phyloP scores from a whole-genome alignment of 139 green algal species.

The Chlamydomonas eustigma region DNA sequence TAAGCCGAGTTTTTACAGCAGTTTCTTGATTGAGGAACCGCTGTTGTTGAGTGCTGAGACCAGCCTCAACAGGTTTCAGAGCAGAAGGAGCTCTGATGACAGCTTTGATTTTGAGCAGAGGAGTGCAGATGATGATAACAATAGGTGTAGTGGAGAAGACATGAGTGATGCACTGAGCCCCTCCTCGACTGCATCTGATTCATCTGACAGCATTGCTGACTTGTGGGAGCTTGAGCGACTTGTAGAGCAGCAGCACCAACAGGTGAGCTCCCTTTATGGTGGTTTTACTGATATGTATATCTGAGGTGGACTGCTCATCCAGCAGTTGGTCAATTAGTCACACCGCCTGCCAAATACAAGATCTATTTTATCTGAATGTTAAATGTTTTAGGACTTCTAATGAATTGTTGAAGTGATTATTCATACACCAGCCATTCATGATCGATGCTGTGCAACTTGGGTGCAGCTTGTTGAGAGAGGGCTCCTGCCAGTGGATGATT shows the following conservation, averaged over 20 bases:
- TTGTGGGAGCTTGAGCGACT: background rate
- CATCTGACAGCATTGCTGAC: background rate
- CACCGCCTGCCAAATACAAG: no score
- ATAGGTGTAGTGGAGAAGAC: no score
- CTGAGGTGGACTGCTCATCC: no score
- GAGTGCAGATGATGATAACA: background rate
- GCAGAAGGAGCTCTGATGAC: background rate
- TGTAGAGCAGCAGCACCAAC: background rate
- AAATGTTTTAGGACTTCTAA: no score
- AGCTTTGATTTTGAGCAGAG: background rate
- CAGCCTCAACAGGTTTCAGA: background rate
- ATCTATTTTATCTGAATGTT: no score
- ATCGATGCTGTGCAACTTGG: no score
- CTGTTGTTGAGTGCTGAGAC: slow-evolving; percentile 1
- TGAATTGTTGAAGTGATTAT: no score
- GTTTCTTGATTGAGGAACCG: background rate
- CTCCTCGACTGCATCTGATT: background rate
- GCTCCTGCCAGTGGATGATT: no score
- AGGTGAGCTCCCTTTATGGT: background rate
- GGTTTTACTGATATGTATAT: background rate
- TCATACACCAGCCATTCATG: no score
- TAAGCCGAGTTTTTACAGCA: background rate
- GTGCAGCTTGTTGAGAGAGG: no score
- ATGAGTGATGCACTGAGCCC: background rate
- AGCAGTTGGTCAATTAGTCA: no score